phyloP scores from a whole-genome alignment of 2,329 filamentous ascomycete species.

The Fusarium nanum region DNA sequence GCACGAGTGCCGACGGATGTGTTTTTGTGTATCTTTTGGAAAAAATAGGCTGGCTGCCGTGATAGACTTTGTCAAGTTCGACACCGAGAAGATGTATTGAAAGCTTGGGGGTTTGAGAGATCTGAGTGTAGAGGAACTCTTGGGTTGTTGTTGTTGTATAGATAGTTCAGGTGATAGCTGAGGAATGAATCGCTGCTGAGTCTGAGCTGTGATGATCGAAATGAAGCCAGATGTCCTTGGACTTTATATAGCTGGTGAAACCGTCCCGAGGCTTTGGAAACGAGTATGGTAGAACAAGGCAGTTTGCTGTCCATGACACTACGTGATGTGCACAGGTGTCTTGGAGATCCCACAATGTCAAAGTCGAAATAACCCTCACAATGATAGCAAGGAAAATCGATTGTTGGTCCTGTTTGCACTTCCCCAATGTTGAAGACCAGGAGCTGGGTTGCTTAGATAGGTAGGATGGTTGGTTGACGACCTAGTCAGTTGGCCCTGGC shows the following conservation, averaged over 20 bases:
- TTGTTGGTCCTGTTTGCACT: constrained; percentile 45
- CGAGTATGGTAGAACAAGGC: constrained; percentile 40
- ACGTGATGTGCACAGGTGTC: constrained; percentile 44
- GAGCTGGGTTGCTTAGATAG: constrained; percentile 43
- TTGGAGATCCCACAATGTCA: constrained; percentile 43
- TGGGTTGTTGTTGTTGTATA: constrained; percentile 1
- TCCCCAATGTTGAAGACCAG: constrained; percentile 37
- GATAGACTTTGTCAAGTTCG: constrained; percentile 13
- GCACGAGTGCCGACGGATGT: constrained; percentile 39
- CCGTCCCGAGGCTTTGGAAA: constrained; percentile 43
- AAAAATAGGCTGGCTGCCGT: constrained; percentile 37
- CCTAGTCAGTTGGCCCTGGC: constrained; percentile 39
- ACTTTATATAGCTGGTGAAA: constrained; percentile 48
- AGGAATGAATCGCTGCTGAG: constrained; percentile 30
- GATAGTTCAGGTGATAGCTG: constrained; percentile 3
- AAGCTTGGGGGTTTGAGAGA: constrained; percentile 2
- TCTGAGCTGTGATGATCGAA: constrained; percentile 33
- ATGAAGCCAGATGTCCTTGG: constrained; percentile 31
- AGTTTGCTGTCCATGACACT: constrained; percentile 47
- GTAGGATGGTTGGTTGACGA: constrained; percentile 44
- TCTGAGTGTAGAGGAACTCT: neutral
- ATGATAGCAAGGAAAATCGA: constrained; percentile 39
- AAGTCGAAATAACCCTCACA: constrained; percentile 47
- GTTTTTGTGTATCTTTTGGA: constrained; percentile 34
- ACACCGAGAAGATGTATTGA: constrained; percentile 8